These are phyloP conservation scores for Starmerella potacharoeniae DNA, from an alignment of 805 yeast species.

Conservation along the genomic window DNA sequence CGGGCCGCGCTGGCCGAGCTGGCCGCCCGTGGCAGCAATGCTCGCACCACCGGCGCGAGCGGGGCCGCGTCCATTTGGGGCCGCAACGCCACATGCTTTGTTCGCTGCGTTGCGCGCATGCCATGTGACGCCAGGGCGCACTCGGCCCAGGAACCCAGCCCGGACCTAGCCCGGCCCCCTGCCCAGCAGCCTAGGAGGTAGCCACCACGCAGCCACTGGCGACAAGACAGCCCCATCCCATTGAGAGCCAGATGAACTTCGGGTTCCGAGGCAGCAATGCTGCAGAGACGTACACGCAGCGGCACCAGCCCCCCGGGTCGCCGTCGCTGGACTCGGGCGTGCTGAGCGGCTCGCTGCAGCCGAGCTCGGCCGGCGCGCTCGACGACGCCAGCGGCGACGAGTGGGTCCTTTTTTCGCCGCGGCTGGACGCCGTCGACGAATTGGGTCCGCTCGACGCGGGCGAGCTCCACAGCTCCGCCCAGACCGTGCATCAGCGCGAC, in stretches of 20 bases:
- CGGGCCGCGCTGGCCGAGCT: no score
- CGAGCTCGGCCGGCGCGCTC: slow-evolving; percentile 4
- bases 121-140: no score
- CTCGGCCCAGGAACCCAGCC: no score
- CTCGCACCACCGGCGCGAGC: no score
- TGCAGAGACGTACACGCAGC: neutral
- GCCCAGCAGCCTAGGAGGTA: no score
- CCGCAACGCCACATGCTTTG: no score
- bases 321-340: slow-evolving; percentile 18
- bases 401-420: slow-evolving; percentile 33
- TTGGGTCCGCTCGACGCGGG: slow-evolving; percentile 6
- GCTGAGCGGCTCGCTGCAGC: slow-evolving; percentile 12
- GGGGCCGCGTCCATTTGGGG: no score
- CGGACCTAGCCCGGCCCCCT: no score
- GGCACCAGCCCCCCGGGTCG: slow-evolving; percentile 6
- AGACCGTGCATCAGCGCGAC: slow-evolving; percentile 5
- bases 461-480: slow-evolving; percentile 5
- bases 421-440: slow-evolving; percentile 8
- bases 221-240: no score
- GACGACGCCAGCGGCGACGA: slow-evolving; percentile 24
- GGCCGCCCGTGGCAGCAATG: no score
- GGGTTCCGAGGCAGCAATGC: slow-evolving; percentile 1
- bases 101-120: no score
- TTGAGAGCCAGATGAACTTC: neutral
- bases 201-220: no score